Percentiles rank a stretch among this genome's conserved stretches.
These are phyloP conservation scores for Russula foetens DNA, from an alignment of 768 basidiomycete species.

Conservation along the genomic window DNA sequence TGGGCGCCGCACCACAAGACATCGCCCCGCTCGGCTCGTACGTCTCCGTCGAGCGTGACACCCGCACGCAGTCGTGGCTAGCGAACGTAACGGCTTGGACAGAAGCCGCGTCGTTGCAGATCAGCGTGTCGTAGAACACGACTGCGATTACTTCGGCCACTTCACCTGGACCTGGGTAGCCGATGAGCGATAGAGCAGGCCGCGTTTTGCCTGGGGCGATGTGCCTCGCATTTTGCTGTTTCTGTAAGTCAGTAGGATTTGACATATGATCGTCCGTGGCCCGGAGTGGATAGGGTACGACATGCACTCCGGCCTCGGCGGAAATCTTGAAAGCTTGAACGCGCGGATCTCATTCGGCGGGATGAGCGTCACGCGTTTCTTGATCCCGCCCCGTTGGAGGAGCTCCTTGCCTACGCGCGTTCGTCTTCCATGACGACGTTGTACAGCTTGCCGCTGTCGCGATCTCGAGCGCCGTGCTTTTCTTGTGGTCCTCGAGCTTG, in stretches of 20 bases:
- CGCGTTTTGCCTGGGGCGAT: conserved; percentile 76
- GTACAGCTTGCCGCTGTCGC: conserved; percentile 80
- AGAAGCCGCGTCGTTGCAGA: conserved; percentile 82
- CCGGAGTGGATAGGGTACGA: not conserved
- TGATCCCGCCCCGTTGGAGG: conserved; percentile 66
- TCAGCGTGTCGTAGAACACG: conserved; percentile 88
- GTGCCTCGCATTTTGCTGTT: conserved; percentile 61
- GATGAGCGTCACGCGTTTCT: conserved; percentile 87
- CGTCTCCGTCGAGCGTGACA: conserved; percentile 90
- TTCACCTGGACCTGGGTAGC: conserved; percentile 69
- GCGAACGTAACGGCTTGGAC: conserved; percentile 87
- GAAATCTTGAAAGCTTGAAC: conserved; percentile 40
- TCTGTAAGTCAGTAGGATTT: conserved; percentile 41
- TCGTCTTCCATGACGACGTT: conserved; percentile 94
- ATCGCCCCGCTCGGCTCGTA: conserved; percentile 95
- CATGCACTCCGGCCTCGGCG: conserved; percentile 43
- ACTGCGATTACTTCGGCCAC: conserved; percentile 85
- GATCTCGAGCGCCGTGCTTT: conserved; percentile 88
- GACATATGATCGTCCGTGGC: not conserved
- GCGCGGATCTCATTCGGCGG: conserved; percentile 87
- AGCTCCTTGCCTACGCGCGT: conserved; percentile 75
- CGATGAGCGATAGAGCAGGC: conserved; percentile 82
- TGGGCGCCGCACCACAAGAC: conserved; percentile 84
- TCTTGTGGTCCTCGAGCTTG: conserved; percentile 56
- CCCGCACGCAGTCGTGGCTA: conserved; percentile 55